phyloP scores from a whole-genome alignment of 2,329 filamentous ascomycete species.

The Cyphellophora attinorum region DNA sequence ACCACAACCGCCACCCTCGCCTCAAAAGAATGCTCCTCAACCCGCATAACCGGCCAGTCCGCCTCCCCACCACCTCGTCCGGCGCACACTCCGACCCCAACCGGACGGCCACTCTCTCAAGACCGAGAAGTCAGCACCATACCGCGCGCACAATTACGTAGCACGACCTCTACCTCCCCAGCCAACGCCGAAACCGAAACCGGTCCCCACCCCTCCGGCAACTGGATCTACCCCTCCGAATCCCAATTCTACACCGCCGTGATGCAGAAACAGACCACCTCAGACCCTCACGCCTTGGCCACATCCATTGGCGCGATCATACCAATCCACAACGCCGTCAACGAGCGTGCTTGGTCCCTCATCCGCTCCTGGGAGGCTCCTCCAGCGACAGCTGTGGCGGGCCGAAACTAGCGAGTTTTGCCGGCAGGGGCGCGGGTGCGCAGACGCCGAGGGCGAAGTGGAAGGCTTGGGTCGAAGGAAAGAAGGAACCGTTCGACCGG shows the following conservation, averaged over 20 bases:
- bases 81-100: slow-evolving; percentile 20
- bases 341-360: slow-evolving; percentile 89
- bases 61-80: slow-evolving; percentile 10
- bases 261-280: slow-evolving; percentile 68
- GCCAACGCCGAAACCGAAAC: slow-evolving; percentile 74
- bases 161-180: slow-evolving; percentile 25
- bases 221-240: slow-evolving; percentile 96
- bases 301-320: slow-evolving; percentile 57
- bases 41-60: not conserved
- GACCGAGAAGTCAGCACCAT: slow-evolving; percentile 59
- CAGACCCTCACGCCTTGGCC: slow-evolving; percentile 34
- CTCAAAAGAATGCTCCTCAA: slow-evolving; percentile 9
- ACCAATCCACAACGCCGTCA: slow-evolving; percentile 97
- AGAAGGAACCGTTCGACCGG: slow-evolving; percentile 82
- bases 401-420: slow-evolving; percentile 74
- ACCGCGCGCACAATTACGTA: slow-evolving; percentile 23
- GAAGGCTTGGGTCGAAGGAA: slow-evolving; percentile 56
- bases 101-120: slow-evolving; percentile 49
- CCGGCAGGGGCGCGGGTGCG: slow-evolving; percentile 46
- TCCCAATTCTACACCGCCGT: slow-evolving; percentile 98
- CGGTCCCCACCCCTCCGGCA: slow-evolving; percentile 61
- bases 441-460: slow-evolving; percentile 76
- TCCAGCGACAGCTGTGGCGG: slow-evolving; percentile 48
- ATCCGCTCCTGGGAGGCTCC: slow-evolving; percentile 69
- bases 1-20: slow-evolving; percentile 6